Base-by-base conservation (phyloP, 495 filamentous ascomycete species). In the Aspergillus affinis region DNA sequence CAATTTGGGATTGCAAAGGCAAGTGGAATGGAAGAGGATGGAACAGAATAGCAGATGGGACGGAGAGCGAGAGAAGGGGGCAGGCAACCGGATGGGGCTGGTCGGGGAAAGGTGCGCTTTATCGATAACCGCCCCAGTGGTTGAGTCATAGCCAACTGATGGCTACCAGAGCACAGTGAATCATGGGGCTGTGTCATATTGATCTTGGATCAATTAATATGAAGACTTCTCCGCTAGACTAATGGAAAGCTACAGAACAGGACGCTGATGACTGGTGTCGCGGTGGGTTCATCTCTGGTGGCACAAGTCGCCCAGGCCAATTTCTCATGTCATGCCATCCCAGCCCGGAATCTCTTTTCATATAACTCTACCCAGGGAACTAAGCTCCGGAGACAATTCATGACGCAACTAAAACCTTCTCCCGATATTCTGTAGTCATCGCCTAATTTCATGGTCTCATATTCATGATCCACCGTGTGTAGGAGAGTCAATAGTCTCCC, bases 81-180 rank as follows among this genome's bases (percentile, higher is more conserved):
- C 57, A 41, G 30, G 10, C 30, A 32, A 32, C 48, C 18, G 20
- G 55, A 51, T 41, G 60, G 54, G 57, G 61, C 13, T 32, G 23
- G 4, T 17, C 20, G 62, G 65, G 30, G 30, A 32, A 32, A 59
- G 44, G 59, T 68, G 30, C 30, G 2, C 72, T 75, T 78, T 76
- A 76, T 75, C 73, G 72, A 75, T 71, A 75, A 69, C 63, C 48
- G 48, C 48, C 44, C 7, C 62, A 69, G 61, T 59, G 53, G 29
- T 66, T 65, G 70, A 75, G 70, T 70, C 69, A 69, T 71, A 66
- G 51, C 49, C 61, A 51, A 32, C 29, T 32, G 23, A 32, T 4
- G 29, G 6, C 29, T 32, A 6, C 29, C 29, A 32, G 29, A 32
- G 23, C 30, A 32, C 36, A 2, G 36, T 41, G 36, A 41, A 15